A percentile compares a stretch with the other conserved stretches of the same genome.
Conservation (phyloP, 2,329 filamentous ascomycete species). For the Cyphellophora europaea region DNA sequence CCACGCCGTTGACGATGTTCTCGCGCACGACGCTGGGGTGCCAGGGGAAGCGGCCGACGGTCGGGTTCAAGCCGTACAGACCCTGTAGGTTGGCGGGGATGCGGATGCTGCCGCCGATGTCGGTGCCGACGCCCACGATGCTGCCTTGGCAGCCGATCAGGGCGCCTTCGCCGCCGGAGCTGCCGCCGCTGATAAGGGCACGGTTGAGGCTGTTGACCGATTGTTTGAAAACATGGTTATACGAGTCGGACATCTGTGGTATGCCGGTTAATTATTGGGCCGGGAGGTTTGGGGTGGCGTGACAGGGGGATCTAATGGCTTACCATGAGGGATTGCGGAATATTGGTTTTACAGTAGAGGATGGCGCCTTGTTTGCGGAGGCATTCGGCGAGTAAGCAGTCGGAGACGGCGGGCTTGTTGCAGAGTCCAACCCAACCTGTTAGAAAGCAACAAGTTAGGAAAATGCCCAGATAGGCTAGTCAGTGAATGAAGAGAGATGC, state of each 20-base stretch:
- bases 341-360: conserved; percentile 43
- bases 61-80: conserved; percentile 32
- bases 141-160: conserved; percentile 40
- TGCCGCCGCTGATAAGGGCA: conserved; percentile 41
- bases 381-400: not conserved
- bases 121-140: conserved; percentile 42
- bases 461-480: conserved; percentile 23
- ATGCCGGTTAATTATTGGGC: conserved; percentile 32
- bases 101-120: conserved; percentile 40
- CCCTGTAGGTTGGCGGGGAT: conserved; percentile 42
- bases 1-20: conserved; percentile 33
- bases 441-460: too few species aligned
- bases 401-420: conserved; percentile 18
- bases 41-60: conserved; percentile 20
- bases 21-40: conserved; percentile 11
- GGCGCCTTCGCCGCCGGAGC: conserved; percentile 43
- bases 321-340: conserved; percentile 28
- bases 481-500: conserved; percentile 20
- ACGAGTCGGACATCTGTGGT: conserved; percentile 31
- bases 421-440: conserved; percentile 48
- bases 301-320: conserved; percentile 24
- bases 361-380: conserved; percentile 32
- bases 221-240: conserved; percentile 42
- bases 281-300: conserved; percentile 17
- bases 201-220: conserved; percentile 40